Percentiles rank a stretch among this genome's conserved stretches.
Conservation (phyloP, 2,329 filamentous ascomycete species). For the Myriosclerotinia scirpicola region DNA sequence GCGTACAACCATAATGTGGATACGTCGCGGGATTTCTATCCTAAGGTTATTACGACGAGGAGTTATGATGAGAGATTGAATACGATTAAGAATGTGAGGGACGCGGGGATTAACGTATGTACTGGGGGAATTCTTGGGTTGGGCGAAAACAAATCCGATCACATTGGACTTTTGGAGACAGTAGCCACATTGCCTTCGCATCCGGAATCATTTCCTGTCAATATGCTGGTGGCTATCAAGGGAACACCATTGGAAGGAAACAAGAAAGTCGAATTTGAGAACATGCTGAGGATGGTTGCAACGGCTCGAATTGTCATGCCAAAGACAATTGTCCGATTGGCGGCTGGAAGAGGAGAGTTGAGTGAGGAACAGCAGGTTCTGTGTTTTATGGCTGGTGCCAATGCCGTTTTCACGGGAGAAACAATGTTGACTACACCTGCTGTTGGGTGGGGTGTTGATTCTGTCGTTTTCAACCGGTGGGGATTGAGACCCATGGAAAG, state of each 20-base stretch:
- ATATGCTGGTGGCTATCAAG: constrained; percentile 86
- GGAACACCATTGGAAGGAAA: constrained; percentile 80
- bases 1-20: constrained; percentile 96
- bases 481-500: constrained; percentile 73
- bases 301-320: constrained; percentile 83
- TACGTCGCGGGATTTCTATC: constrained; percentile 86
- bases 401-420: constrained; percentile 93
- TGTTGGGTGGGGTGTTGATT: constrained; percentile 88
- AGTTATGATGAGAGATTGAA: constrained; percentile 83
- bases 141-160: constrained; percentile 75
- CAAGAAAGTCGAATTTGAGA: constrained; percentile 72
- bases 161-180: constrained; percentile 80
- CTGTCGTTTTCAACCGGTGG: constrained; percentile 79
- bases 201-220: constrained; percentile 89
- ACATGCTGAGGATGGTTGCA: constrained; percentile 78
- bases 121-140: constrained; percentile 85
- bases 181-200: constrained; percentile 77
- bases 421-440: constrained; percentile 95
- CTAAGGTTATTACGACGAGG: constrained; percentile 79
- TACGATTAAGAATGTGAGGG: constrained; percentile 76
- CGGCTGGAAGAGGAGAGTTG: constrained; percentile 81
- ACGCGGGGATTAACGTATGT: constrained; percentile 87
- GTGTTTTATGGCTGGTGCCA: constrained; percentile 88
- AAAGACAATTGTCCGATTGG: constrained; percentile 80
- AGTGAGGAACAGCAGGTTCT: constrained; percentile 84